Base-by-base conservation (phyloP, 2,329 filamentous ascomycete species). In the Phaeosphaeriaceae sp. region DNA sequence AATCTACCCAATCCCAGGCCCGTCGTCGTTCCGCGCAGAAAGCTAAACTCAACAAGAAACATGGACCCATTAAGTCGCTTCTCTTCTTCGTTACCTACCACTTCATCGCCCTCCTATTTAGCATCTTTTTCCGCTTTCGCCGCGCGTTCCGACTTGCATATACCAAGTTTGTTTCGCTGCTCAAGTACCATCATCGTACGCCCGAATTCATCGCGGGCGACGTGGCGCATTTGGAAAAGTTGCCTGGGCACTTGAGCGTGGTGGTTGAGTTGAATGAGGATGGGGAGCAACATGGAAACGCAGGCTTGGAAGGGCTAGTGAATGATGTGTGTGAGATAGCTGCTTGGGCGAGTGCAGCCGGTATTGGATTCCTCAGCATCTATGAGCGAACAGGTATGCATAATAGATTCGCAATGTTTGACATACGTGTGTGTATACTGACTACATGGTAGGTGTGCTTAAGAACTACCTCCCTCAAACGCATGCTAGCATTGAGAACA, bases 171-270 rank as follows among this genome's bases (percentile, higher is more conserved):
- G 84, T 91, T 44, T 89, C 90, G 8, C 83, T 97, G 53, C 80
- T 96, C 46, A 92, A 93, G 73, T 94, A 99, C 77, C 95, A 99
- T 76, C 94, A 99, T 74, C 89, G 90, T 43, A 96, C 93, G 0
- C 94, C 94, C 6, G 90, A 96, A 70, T 85, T 96, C 68, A 96
- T 99, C 61, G 86, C 88, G 66, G 87, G 88, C 66, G 94, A 99
- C 76, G 87, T 97, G 20, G 85, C 85, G 71, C 81, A 82, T 8
- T 75, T 99, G 48, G 82, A 80, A 49, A 85, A 88, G 63, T 75
- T 95, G 52, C 94, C 94, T 2, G 84, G 88, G 58, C 94, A 99
- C 69, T 74, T 99, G 42, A 97, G 92, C 68, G 87, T 96, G 9
- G 87, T 97, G 46, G 76, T 99, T 50, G 87, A 87, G 49, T 78